Evolutionary conservation across 148 eudicot species (phyloP), one percentile per base, ranked within the genome.

Genomic region (Diospyros lotus): DNA sequence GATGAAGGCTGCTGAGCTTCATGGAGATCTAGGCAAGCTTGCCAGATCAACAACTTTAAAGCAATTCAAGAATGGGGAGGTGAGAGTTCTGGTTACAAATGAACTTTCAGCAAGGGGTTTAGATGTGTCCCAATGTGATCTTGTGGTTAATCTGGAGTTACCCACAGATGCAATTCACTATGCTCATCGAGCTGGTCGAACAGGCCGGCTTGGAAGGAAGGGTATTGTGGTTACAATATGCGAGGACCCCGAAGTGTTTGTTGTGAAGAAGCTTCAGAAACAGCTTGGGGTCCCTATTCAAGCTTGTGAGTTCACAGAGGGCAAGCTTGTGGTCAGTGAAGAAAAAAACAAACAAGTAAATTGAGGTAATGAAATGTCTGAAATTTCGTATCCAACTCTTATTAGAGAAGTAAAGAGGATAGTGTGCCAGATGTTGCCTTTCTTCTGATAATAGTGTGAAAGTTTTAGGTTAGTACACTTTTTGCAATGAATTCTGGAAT

Each of bases 51-150:
- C 98, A 4, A 81, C 89, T 56, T 64, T 94, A 61, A 94, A 90
- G 88, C 92, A 85, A 68, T 94, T 94, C 77, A 92, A 81, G 83
- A 83, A 73, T 48, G 97, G 98, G 73, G 97, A 89, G 42, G 74
- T 90, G 50, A 87, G 92, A 81, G 88, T 92, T 10, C 79, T 94
- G 58, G 86, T 94, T 82, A 94, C 98, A 7, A 94, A 92, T 46
- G 98, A 94, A 83, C 88, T 94, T 12, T 89, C 98, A 11, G 98
- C 98, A 10, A 88, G 98, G 71, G 98, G 98, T 69, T 81, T 94
- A 79, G 98, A 92, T 79, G 81, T 94, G 41, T 72, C 96, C 4
- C 96, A 94, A 74, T 94, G 98, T 86, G 98, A 94, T 84, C 97
- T 94, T 68, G 98, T 94, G 52, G 94, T 94, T 12, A 94, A 92